These are phyloP conservation scores for Diospyros lotus DNA, from an alignment of 148 eudicot species.

Conservation along the genomic window DNA sequence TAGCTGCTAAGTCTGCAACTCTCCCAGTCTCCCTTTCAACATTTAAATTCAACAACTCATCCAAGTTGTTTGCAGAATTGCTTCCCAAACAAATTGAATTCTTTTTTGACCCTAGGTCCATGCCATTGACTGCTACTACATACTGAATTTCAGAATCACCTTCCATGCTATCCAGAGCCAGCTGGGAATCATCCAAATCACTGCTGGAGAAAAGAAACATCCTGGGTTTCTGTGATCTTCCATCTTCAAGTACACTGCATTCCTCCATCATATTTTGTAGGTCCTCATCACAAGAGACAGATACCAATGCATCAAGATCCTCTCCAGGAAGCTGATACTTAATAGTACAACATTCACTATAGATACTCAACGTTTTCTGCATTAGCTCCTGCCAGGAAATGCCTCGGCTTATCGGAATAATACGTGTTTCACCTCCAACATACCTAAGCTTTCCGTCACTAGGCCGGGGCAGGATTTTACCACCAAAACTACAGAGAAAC, in stretches of 20 bases:
- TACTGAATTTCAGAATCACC: slow-evolving; percentile 22
- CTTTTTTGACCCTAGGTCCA: slow-evolving; percentile 18
- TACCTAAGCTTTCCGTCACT: slow-evolving; percentile 21
- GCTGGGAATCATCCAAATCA: slow-evolving; percentile 17
- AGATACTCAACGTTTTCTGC: slow-evolving; percentile 16
- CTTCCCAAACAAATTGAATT: slow-evolving; percentile 31
- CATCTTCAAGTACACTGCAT: slow-evolving; percentile 12
- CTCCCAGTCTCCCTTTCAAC: slow-evolving; percentile 20
- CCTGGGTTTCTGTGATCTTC: slow-evolving; percentile 21
- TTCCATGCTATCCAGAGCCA: slow-evolving; percentile 9
- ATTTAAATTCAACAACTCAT: slow-evolving; percentile 27
- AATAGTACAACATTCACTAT: not conserved
- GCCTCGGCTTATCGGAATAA: slow-evolving; percentile 13
- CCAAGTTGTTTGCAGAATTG: slow-evolving; percentile 38
- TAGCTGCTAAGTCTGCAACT: slow-evolving; percentile 11
- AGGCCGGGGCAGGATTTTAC: slow-evolving; percentile 24
- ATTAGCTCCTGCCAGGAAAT: slow-evolving; percentile 18
- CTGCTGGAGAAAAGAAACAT: slow-evolving; percentile 18
- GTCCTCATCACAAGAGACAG: slow-evolving; percentile 21
- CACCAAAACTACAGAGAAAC: slow-evolving; percentile 51
- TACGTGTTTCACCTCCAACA: slow-evolving; percentile 22
- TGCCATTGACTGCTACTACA: slow-evolving; percentile 20
- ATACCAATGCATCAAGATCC: slow-evolving; percentile 20
- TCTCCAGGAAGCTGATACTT: slow-evolving; percentile 37
- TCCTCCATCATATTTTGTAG: slow-evolving; percentile 23